Evolutionary conservation across 768 basidiomycete genomes (phyloP).

Genomic region (Pleurotus salmoneostramineus): DNA sequence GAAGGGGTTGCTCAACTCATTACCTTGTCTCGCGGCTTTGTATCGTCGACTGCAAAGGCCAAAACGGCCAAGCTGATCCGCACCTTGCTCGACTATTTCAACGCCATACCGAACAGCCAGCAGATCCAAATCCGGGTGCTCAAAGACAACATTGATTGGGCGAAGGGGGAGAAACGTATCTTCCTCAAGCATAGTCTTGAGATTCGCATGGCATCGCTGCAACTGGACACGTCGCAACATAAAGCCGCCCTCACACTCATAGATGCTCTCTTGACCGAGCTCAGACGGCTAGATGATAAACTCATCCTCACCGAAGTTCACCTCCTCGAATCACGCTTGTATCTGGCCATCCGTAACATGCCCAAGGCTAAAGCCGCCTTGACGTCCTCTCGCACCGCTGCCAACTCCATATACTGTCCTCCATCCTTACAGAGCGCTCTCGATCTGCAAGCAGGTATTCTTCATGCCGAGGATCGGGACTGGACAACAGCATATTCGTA

Average conservation of each 20-base stretch:
- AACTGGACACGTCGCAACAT: slow-evolving; percentile 74
- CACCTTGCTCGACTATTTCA: slow-evolving; percentile 90
- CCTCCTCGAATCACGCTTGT: slow-evolving; percentile 87
- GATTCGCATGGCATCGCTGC: slow-evolving; percentile 79
- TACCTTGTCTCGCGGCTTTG: slow-evolving; percentile 77
- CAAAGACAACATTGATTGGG: slow-evolving; percentile 90
- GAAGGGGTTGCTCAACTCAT: slow-evolving; percentile 84
- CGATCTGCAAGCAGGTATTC: slow-evolving; percentile 60
- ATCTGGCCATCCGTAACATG: slow-evolving; percentile 85
- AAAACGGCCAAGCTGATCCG: slow-evolving; percentile 97
- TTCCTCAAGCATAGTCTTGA: slow-evolving; percentile 95
- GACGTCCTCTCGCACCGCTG: slow-evolving; percentile 74
- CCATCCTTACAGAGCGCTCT: slow-evolving; percentile 37
- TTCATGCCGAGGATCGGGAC: slow-evolving; percentile 97
- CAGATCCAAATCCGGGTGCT: slow-evolving; percentile 81
- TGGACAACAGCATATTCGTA: slow-evolving; percentile 97
- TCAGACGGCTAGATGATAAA: slow-evolving; percentile 94
- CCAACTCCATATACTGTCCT: slow-evolving; percentile 76
- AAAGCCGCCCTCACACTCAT: slow-evolving; percentile 79
- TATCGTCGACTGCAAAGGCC: slow-evolving; percentile 94
- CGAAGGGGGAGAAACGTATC: slow-evolving; percentile 86
- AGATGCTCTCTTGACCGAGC: slow-evolving; percentile 84
- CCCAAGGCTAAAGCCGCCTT: slow-evolving; percentile 86
- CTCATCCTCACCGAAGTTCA: slow-evolving; percentile 97
- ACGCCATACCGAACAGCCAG: slow-evolving; percentile 68